phyloP scores from a whole-genome alignment of 1,139 yeast species.

The Magnusiomyces sp. region DNA sequence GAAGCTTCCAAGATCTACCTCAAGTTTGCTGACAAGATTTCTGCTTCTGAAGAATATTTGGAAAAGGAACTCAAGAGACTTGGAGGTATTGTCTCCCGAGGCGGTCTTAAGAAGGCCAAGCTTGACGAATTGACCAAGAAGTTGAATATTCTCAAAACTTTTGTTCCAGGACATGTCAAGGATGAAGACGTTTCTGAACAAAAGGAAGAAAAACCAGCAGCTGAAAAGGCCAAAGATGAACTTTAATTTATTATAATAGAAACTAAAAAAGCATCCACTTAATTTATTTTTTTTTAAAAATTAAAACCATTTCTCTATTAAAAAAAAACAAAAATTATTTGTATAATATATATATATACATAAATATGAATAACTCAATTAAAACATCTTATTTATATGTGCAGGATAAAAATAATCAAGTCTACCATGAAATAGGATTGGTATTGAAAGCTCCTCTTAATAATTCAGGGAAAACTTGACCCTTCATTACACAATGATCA shows the following conservation, averaged over 20 bases:
- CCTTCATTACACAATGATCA: constrained; percentile 60
- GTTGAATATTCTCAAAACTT: constrained; percentile 27
- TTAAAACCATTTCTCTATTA: no score
- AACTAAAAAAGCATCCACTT: no score
- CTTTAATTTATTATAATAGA: no score
- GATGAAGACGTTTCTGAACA: constrained; percentile 23
- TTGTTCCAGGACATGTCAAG: constrained; percentile 15
- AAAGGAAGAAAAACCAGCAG: no score
- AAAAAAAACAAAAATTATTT: no score
- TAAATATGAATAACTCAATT: no score
- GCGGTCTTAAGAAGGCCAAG: constrained; percentile 30
- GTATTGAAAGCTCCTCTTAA: constrained; percentile 47
- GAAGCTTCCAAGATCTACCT: constrained; percentile 38
- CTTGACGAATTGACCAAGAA: constrained; percentile 29
- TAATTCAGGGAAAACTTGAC: constrained; percentile 63
- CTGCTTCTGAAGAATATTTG: constrained; percentile 41
- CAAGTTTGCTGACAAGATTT: constrained; percentile 43
- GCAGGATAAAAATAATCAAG: no score
- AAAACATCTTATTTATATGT: no score
- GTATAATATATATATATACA: no score
- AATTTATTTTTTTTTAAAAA: no score
- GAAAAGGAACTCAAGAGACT: constrained; percentile 47
- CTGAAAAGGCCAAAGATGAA: no score
- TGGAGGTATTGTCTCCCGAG: constrained; percentile 36
- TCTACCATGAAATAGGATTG: constrained; percentile 52